These are phyloP conservation scores for Microdochium bolleyi DNA, from an alignment of 2,329 filamentous ascomycete species.

Conservation along the genomic window DNA sequence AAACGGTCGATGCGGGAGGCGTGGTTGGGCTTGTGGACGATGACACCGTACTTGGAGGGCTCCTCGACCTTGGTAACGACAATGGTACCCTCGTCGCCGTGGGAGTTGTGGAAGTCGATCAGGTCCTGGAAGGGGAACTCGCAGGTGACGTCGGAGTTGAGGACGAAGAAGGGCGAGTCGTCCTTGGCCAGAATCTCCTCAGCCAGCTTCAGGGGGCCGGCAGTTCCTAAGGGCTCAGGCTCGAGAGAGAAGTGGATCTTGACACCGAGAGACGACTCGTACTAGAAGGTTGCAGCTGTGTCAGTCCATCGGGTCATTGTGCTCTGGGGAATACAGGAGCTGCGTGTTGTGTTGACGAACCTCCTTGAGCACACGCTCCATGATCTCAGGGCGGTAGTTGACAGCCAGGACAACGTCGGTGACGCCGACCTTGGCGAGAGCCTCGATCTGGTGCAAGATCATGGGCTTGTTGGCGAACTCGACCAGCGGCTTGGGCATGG, in stretches of 20 bases:
- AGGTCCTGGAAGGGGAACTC: constrained; percentile 92
- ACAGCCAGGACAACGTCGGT: constrained; percentile 97
- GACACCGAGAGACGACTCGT: constrained; percentile 86
- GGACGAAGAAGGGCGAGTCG: constrained; percentile 90
- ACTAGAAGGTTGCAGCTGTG: constrained; percentile 38
- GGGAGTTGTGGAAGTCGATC: constrained; percentile 82
- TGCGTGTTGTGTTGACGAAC: constrained; percentile 35
- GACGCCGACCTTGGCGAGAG: constrained; percentile 84
- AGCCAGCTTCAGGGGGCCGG: constrained; percentile 89
- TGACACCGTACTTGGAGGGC: constrained; percentile 96
- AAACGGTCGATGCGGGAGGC: constrained; percentile 92
- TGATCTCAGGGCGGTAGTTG: constrained; percentile 97
- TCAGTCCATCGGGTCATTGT: neutral
- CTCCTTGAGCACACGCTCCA: constrained; percentile 89
- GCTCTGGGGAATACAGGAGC: constrained; percentile 7
- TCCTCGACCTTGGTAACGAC: constrained; percentile 99
- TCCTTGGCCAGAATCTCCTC: constrained; percentile 90
- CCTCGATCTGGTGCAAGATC: constrained; percentile 97
- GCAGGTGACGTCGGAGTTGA: constrained; percentile 98
- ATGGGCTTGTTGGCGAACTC: constrained; percentile 99
- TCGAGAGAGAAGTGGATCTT: constrained; percentile 97
- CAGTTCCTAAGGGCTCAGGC: constrained; percentile 88
- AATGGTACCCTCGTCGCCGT: constrained; percentile 95
- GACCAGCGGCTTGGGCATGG: constrained; percentile 92
- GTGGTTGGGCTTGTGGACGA: constrained; percentile 93